Evolutionary conservation across 139 green algal species (phyloP).

Genomic region (Tetraselmis striata): DNA sequence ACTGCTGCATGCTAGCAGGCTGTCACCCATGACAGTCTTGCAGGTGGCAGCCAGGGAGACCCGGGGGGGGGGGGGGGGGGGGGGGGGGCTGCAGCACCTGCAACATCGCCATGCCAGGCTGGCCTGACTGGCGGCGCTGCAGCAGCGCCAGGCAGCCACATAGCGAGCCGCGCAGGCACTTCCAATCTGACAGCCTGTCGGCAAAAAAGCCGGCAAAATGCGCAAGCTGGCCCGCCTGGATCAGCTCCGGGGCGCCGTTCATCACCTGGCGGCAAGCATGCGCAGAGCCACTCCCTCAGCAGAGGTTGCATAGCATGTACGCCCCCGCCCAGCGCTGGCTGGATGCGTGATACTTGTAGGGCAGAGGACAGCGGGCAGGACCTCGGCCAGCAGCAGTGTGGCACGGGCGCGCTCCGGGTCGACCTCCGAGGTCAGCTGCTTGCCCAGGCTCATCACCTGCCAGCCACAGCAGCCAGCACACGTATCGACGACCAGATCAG

Average conservation of each 20-base stretch:
- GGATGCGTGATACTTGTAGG: too few species aligned
- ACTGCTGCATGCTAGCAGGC: too few species aligned
- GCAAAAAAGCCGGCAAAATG: neutral
- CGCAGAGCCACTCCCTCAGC: too few species aligned
- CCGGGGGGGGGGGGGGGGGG: too few species aligned
- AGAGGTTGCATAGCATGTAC: too few species aligned
- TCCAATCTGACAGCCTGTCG: neutral
- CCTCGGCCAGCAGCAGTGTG: neutral
- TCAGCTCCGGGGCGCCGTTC: neutral
- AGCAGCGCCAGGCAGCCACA: neutral
- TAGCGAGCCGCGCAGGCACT: neutral
- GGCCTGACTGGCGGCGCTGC: neutral
- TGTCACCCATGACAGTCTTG: too few species aligned
- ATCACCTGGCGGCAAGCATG: neutral
- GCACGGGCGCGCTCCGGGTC: neutral
- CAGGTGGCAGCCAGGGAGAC: too few species aligned
- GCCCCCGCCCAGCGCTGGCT: too few species aligned
- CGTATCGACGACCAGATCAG: too few species aligned
- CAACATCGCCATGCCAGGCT: neutral
- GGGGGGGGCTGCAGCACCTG: too few species aligned
- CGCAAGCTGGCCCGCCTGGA: neutral
- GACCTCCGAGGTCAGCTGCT: neutral
- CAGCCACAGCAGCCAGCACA: too few species aligned
- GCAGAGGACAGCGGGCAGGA: too few species aligned
- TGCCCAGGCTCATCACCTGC: neutral